Evolutionary conservation across 176 grass and related monocot species (phyloP), one percentile per base, ranked within the genome.

Genomic region (Bonia amplexicaulis): DNA sequence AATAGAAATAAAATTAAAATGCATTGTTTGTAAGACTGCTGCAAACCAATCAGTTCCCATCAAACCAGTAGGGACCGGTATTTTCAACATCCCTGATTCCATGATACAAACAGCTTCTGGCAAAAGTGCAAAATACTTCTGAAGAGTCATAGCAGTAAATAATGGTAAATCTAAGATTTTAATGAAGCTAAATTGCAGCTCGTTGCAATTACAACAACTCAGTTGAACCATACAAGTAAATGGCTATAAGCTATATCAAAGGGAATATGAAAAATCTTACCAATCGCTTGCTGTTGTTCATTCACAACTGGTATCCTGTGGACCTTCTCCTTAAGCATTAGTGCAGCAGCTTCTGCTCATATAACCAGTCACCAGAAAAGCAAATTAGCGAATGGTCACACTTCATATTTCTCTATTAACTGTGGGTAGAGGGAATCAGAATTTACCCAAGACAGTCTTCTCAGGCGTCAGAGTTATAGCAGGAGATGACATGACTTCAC

Each of bases 251-350:
- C 13, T 59, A 69, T 37, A 44, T n/a, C 14, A 3, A 53, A 53
- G 12, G 27, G 29, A 9, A 45, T 46, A 14, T 19, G 6, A n/a
- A 61, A 7, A 76, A 12, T 61, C 73, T 77, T 92, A 95, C 93
- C 93, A 0, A 95, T 57, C 69, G 95, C 87, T 74, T 90, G 80
- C 48, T 65, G 76, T 22, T 90, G 80, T 66, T 90, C 87, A 87
- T 95, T 90, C 44, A 93, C 31, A 68, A 98, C 76, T 6, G 93
- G 95, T 80, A 98, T 87, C 85, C 93, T 71, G 77, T 98, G 95
- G 44, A 98, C 87, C 68, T 98, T 93, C 33, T 82, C 81, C 89
- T 93, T 98, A 2, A 98, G 91, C 91, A 95, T 98, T 55, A 95
- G 77, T 51, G 85, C 87, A 31, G 93, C 91, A 87, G 95, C 95